A percentile compares a stretch with the other conserved stretches of the same genome.
phyloP scores from a whole-genome alignment of 1,139 yeast genomes.

The Hanseniaspora uvarum region DNA sequence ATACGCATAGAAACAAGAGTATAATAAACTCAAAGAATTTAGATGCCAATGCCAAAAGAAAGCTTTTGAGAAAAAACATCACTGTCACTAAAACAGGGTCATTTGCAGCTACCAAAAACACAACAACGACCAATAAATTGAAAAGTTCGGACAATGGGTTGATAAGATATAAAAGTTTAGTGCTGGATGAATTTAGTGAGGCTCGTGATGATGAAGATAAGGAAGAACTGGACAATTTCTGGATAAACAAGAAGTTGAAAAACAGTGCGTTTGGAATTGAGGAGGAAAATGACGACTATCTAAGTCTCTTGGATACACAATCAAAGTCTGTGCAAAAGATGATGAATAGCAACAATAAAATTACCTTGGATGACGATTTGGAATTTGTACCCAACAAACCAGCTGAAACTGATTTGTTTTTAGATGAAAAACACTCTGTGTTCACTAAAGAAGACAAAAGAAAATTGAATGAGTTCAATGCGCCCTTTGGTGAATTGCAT shows the following conservation, averaged over 20 bases:
- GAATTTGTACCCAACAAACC: slow-evolving; percentile 7
- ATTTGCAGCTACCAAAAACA: background rate
- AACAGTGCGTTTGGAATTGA: background rate
- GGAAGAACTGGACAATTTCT: background rate
- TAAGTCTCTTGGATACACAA: background rate
- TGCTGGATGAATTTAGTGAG: slow-evolving; percentile 4
- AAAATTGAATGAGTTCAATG: slow-evolving; percentile 15
- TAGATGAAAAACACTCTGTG: background rate
- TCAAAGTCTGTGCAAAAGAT: slow-evolving; percentile 6
- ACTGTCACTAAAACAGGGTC: slow-evolving; percentile 16
- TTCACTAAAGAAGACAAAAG: slow-evolving; percentile 9
- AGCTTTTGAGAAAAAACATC: slow-evolving; percentile 2
- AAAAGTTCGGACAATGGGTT: background rate
- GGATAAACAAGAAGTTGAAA: background rate
- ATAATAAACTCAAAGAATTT: background rate
- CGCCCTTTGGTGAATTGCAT: background rate
- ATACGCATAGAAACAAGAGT: background rate
- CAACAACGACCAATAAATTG: background rate
- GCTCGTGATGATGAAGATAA: background rate
- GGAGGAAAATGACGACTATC: background rate
- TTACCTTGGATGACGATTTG: background rate
- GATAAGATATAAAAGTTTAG: slow-evolving; percentile 9
- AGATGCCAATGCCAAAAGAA: slow-evolving; percentile 1
- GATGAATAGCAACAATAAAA: background rate
- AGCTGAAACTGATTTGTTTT: background rate